Evolutionary conservation across 2,329 filamentous ascomycete genomes (phyloP), one percentile per base, ranked within the genome.

Genomic region (Cylindrodendrum hubeiense): DNA sequence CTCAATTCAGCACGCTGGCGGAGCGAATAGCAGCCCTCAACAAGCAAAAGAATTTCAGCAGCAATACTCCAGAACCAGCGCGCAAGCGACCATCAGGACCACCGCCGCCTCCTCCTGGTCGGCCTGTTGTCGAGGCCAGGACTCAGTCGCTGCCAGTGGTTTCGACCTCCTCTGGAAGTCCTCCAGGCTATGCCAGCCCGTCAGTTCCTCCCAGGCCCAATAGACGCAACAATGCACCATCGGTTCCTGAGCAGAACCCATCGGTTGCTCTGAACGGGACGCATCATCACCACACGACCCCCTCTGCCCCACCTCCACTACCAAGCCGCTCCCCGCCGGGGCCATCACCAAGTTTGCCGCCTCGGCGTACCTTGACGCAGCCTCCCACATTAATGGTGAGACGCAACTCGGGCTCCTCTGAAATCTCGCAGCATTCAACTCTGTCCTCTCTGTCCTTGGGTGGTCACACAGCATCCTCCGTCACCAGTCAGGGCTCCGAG

Each of bases 1-100:
- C 87, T 41, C 86, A 86, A 66, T 90, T 89, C 76, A 89, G 81
- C 63, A 86, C 85, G 8, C 82, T 91, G 26, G 84, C 87, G 5
- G 87, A 90, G 77, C 84, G 89, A 56, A 91, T 91, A 67, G 88
- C 89, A 10, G 89, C 89, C 30, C 82, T 91, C 67, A 90, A 90
- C 70, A 80, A 82, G 73, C 85, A 90, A 76, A 87, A 87, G 78
- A 87, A 86, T 80, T 87, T 90, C 79, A 80, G 80, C 79, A 80
- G 79, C 57, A 66, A 78, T 10, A 75, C 79, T 15, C 78, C 80
- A 22, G 77, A 78, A 58, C 78, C 82, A 24, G 80, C 82, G 26
- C 85, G 84, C 83, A 86, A 66, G 59, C 68, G 76, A 47, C 74
- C 74, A 6, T 75, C 78, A 13, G 37, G 37, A 39, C 37, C 37